phyloP scores from a whole-genome alignment of 371 early-diverging fungal genomes.

The Smittium culicis region DNA sequence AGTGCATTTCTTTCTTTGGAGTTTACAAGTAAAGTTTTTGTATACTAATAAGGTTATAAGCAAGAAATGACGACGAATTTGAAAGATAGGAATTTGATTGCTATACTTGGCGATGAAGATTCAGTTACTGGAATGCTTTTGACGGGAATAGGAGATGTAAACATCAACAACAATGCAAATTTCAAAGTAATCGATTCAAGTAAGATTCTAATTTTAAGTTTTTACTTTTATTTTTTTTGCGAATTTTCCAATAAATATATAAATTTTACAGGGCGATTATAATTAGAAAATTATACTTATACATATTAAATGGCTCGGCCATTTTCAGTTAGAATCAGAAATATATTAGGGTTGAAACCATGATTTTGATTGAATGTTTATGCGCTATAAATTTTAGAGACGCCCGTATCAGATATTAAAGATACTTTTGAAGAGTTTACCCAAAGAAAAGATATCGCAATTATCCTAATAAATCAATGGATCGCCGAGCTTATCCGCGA shows the following conservation, averaged over 20 bases:
- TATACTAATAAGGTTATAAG: too few relatives aligned
- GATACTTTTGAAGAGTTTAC: conserved; percentile 76
- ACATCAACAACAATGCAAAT: conserved; percentile 71
- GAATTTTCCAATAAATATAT: neutral
- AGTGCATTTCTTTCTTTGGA: too few relatives aligned
- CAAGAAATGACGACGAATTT: conserved; percentile 7
- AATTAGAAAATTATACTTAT: too few relatives aligned
- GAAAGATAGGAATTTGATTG: conserved; percentile 71
- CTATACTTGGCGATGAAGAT: conserved; percentile 96
- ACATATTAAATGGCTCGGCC: too few relatives aligned
- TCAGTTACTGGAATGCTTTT: conserved; percentile 93
- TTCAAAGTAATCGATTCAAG: conserved; percentile 90
- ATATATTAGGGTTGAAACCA: too few relatives aligned
- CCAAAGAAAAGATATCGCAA: conserved; percentile 91
- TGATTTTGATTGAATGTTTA: conserved; percentile 1
- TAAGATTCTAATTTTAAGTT: conserved; percentile 32
- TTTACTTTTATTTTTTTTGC: conserved; percentile 9
- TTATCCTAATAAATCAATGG: conserved; percentile 93
- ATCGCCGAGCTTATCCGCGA: conserved; percentile 87
- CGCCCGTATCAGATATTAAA: conserved; percentile 76
- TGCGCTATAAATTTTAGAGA: conserved; percentile 41
- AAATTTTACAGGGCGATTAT: neutral
- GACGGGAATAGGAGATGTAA: conserved; percentile 90
- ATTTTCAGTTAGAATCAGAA: too few relatives aligned
- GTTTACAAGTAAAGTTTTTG: too few relatives aligned